Evolutionary conservation across 768 basidiomycete genomes (phyloP), one percentile per base, ranked within the genome.

Genomic region (Leccinum sublutescens): DNA sequence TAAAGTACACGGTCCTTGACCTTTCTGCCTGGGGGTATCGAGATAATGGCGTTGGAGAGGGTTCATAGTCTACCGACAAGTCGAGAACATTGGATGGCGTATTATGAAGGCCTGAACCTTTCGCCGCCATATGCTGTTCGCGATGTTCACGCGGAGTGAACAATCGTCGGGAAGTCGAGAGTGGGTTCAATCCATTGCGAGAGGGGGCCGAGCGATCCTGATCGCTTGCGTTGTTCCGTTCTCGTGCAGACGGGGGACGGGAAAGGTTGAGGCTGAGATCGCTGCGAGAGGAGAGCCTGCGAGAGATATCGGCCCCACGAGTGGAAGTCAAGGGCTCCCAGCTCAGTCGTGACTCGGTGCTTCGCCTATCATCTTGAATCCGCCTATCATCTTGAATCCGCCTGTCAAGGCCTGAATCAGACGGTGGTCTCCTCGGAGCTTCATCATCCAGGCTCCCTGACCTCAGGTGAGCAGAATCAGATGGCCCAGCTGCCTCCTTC

Each of bases 371-470:
- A 57, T 86, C 85, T n/a, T 77, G 77, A 64, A 84, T 80, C 58
- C 74, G 77, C 63, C 79, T 68, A 14, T 75, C 74, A 57, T 86
- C 85, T n/a, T 77, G 77, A 64, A 84, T 80, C 58, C 74, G 77
- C 63, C 79, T 68, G 12, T 75, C 74, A 5, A 64, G 74, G 69
- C 55, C 70, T 49, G 55, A 58, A 38, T 78, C 79, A n/a, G 72
- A 72, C 12, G 68, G 75, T 17, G 63, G 58, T 57, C 76, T 65
- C 52, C 74, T 71, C 33, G 75, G 56, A 11, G 70, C 67, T 31
- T 83, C 84, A 19, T 84, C 83, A 59, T 82, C 82, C 40, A 87
- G 64, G 71, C 85, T 87, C 38, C 79, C 70, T 51, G 82, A 82
- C 59, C 84, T 83, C 45, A 78, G 68, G 52, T 75, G 76, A 21